Percentiles rank a stretch among this genome's conserved stretches.
Conservation (phyloP, 129 eudicot species). For the Dittrichia graveolens region DNA sequence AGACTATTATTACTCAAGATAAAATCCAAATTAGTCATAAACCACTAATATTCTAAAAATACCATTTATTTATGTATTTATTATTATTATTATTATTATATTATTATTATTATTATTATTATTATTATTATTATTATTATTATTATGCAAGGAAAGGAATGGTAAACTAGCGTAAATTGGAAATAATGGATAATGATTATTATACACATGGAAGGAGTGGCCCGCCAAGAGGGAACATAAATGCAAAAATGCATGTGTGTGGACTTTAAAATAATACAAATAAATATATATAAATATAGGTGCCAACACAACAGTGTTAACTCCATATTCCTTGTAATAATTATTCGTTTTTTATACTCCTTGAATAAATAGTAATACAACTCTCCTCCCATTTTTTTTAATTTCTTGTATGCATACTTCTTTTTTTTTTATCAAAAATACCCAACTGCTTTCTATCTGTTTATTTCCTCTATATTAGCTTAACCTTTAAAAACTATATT, state of each 20-base stretch:
- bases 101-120: too few species aligned
- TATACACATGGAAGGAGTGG: conserved; percentile 27
- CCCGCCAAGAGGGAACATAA: conserved; percentile 36
- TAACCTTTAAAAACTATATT: too few species aligned
- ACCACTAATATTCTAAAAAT: too few species aligned
- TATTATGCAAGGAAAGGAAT: too few species aligned
- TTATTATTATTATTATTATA: too few species aligned
- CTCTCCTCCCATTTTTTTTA: not conserved
- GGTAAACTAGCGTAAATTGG: not conserved
- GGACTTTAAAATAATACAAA: conserved; percentile 29
- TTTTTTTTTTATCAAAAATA: too few species aligned
- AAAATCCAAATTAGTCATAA: not conserved
- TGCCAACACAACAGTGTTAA: conserved; percentile 21
- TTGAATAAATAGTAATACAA: conserved; percentile 14
- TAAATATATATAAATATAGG: not conserved
- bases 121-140: too few species aligned
- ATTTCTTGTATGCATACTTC: too few species aligned
- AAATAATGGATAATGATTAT: conserved; percentile 21
- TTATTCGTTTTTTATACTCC: not conserved
- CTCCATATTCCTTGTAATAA: not conserved
- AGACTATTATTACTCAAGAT: not conserved
- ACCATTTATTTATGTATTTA: too few species aligned
- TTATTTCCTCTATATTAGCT: too few species aligned
- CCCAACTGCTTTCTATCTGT: too few species aligned
- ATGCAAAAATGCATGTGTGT: conserved; percentile 34